Evolutionary conservation across 2,329 filamentous ascomycete species (phyloP), one percentile per base, ranked within the genome.

Genomic region (Arthrobotrys iridis): DNA sequence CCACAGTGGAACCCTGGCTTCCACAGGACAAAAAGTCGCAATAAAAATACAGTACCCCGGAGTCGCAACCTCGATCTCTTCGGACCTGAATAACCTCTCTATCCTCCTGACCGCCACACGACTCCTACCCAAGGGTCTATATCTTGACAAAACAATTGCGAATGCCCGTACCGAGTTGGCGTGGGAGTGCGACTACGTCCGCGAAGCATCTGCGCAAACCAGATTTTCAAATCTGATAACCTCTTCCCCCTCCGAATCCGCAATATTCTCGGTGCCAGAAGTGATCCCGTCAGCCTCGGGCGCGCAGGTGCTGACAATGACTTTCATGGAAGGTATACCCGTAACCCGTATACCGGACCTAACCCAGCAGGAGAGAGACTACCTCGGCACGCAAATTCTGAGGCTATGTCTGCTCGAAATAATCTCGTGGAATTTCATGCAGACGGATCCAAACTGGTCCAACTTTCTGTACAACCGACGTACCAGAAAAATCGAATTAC

Each of bases 361-460:
- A 71, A 89, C 87, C 0, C 94, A 98, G 81, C 85, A 88, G 58
- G 93, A 98, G 82, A 89, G 90, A 74, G 93, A 99, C 84, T 97
- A 93, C 92, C 40, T 79, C 62, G 57, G 77, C 68, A 60, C 76
- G 24, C 22, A 74, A 71, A 46, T 80, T 71, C 87, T 98, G 60
- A 91, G 93, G 2, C 89, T 99, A 8, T 98, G 93, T 81, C 87
- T 98, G 40, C 90, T 93, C 71, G 95, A 98, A 83, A 94, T 98
- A 79, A 90, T 90, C 77, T 93, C 97, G 82, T 98, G 97, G 87
- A 89, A 87, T 75, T 98, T 96, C 84, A 99, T 99, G 95, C 95
- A 99, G 84, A 99, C 95, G 3, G 95, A 99, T 81, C 95, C 95
- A 41, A 99, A 99, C 85, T 99, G 95, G 95, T 98, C 94, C 33